Base-by-base conservation (phyloP, 805 yeast species). In the Zygoascus tannicola region DNA sequence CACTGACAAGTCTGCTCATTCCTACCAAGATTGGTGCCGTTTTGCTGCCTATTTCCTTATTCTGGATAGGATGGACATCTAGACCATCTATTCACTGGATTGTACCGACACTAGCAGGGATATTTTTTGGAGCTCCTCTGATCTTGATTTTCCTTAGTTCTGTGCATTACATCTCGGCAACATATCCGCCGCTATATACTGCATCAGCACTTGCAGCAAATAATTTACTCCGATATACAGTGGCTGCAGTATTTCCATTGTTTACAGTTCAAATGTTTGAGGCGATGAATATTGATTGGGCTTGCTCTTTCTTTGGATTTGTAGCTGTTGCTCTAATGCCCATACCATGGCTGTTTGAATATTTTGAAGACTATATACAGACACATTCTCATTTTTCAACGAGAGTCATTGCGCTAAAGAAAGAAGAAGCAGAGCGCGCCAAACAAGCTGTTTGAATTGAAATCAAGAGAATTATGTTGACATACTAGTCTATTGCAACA, bases 161-260 rank as follows among this genome's bases (percentile, higher is more conserved):
- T 12, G 5, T 37, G 33, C 32, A 23, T 37, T 37, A 37, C 12
- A 22, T 37, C 7, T 22, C 40, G 21, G 33, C 32, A 3, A 21
- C 40, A 23, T 37, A 37, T 23, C 40, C 40, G 22, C 32, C 76
- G 30, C 59, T 67, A 38, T 73, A 69, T 50, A 75, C 82, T 7
- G 84, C 84, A 2, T 73, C 81, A 10, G 81, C 81, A 2, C 65
- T 78, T 44, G 82, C 85, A 3, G 82, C 78, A 4, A 76, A 77
- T 50, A 75, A 82, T 1, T 72, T 78, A 45, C 56, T 74, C 40
- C 68, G 84, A 56, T 76, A 82, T 0, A 60, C 70, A 4, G 71
- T 76, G 58, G 85, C 77, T 30, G 80, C 77, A 28, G 72, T 68
- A 1, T 78, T 79, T 66, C 84, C 85, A 2, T 60, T 78, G 38